Evolutionary conservation across 2,329 filamentous ascomycete species (phyloP).

Genomic region (Mollisiaceae sp.): DNA sequence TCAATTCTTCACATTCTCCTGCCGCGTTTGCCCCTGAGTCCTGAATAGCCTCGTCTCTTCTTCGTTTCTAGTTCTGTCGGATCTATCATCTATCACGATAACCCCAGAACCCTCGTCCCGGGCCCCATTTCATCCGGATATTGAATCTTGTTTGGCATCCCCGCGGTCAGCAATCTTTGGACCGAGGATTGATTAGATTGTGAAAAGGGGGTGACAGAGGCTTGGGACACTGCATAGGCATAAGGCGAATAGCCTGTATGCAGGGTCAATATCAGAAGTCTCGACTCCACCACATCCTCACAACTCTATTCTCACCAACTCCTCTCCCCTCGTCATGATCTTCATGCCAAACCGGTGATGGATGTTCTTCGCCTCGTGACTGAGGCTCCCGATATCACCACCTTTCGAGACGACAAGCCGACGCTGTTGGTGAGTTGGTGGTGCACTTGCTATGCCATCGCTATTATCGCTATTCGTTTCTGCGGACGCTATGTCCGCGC

Average conservation of each 20-base stretch:
- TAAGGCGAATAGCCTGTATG: neutral
- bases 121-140: neutral
- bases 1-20: neutral
- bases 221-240: conserved; percentile 1
- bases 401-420: conserved; percentile 68
- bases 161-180: neutral
- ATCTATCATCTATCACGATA: neutral
- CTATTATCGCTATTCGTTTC: conserved; percentile 81
- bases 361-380: conserved; percentile 34
- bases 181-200: neutral
- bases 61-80: neutral
- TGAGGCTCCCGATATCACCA: conserved; percentile 34
- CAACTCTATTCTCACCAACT: conserved; percentile 7
- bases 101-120: neutral
- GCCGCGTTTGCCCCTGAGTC: neutral
- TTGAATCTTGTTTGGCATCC: neutral
- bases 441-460: conserved; percentile 81
- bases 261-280: conserved; percentile 1
- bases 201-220: neutral
- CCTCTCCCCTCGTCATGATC: neutral
- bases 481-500: conserved; percentile 84
- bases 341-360: conserved; percentile 24
- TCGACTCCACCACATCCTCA: neutral
- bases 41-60: conserved; percentile 4
- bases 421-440: conserved; percentile 94